These are phyloP conservation scores for Chionographis japonica DNA, from an alignment of 106 monocot genomes.

Conservation along the genomic window DNA sequence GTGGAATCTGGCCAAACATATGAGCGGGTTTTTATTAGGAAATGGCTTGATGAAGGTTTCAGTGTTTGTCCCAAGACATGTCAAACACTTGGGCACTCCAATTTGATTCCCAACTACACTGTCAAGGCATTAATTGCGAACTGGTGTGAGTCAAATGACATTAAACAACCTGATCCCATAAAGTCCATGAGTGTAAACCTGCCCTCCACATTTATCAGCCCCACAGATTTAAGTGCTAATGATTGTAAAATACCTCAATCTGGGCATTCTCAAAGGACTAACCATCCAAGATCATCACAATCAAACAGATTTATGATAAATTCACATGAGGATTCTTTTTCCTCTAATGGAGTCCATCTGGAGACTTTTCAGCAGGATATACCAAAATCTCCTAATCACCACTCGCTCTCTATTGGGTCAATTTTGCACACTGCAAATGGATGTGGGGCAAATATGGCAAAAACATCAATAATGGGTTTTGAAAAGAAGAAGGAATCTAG, in stretches of 20 bases:
- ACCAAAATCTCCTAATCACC: conserved; percentile 19
- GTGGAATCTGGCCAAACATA: conserved; percentile 94
- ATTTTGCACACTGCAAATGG: conserved; percentile 26
- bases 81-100: conserved; percentile 70
- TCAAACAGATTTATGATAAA: conserved; percentile 4
- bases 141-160: conserved; percentile 83
- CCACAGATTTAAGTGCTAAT: conserved; percentile 25
- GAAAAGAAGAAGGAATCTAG: conserved; percentile 24
- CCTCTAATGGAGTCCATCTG: conserved; percentile 35
- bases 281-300: conserved; percentile 33
- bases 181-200: conserved; percentile 45
- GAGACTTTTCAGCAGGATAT: conserved; percentile 26
- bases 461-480: conserved; percentile 14
- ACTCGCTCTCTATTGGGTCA: conserved; percentile 3
- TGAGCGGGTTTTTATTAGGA: conserved; percentile 72
- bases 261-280: conserved; percentile 15
- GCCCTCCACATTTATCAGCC: conserved; percentile 29
- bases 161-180: conserved; percentile 66
- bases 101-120: conserved; percentile 90
- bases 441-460: conserved; percentile 23
- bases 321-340: conserved; percentile 16
- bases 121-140: conserved; percentile 88
- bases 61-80: conserved; percentile 86
- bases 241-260: conserved; percentile 13
- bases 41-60: conserved; percentile 91